Evolutionary conservation across 306 rosid genomes (phyloP).

Genomic region (Cicer yamashitae): DNA sequence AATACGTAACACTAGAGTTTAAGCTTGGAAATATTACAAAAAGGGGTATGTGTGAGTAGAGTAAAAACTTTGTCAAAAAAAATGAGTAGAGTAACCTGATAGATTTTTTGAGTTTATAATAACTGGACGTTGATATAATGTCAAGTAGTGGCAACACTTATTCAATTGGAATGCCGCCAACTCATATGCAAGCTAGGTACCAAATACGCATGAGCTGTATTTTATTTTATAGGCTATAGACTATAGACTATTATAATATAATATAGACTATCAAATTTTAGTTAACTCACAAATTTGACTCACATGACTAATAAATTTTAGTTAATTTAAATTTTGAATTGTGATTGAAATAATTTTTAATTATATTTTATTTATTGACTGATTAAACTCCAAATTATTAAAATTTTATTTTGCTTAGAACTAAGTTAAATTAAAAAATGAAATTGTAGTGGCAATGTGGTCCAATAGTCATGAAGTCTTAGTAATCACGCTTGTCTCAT

Average conservation of each 20-base stretch:
- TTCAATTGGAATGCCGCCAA: constrained; percentile 47
- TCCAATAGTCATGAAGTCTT: constrained; percentile 57
- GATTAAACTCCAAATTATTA: no score
- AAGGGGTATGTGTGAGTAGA: not conserved
- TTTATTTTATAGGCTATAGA: constrained; percentile 1
- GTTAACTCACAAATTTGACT: no score
- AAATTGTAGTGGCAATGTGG: constrained; percentile 51
- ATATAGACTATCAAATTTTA: no score
- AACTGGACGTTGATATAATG: constrained; percentile 39
- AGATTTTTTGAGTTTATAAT: not conserved
- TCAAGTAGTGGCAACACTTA: constrained; percentile 34
- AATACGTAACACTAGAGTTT: not conserved
- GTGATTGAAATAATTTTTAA: no score
- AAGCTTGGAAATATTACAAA: constrained; percentile 35
- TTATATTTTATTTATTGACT: no score
- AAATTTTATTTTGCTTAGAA: no score
- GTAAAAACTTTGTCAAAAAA: no score
- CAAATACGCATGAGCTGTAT: constrained; percentile 66
- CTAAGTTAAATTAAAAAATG: no score
- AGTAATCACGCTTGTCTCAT: constrained; percentile 30
- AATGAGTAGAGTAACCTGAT: constrained; percentile 10
- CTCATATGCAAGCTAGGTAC: constrained; percentile 46
- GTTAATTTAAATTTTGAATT: no score
- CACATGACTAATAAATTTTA: no score
- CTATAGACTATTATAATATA: not conserved